A percentile compares a stretch with the other conserved stretches of the same genome.
Evolutionary conservation across 306 rosid genomes (phyloP).

Genomic region (Cicer judaicum): DNA sequence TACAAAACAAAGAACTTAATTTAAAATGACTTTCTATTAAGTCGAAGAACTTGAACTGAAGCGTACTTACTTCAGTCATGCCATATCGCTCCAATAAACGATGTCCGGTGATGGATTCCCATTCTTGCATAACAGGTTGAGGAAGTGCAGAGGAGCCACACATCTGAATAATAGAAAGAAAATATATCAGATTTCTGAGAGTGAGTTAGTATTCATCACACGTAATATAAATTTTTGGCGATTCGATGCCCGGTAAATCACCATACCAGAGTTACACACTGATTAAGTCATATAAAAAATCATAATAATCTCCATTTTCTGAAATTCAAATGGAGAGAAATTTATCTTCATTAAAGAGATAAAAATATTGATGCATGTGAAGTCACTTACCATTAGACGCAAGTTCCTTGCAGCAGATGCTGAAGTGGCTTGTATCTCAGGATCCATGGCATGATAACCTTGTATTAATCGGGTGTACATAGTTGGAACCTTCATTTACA

Average conservation of each 20-base stretch:
- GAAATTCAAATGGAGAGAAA: background rate
- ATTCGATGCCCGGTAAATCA: conserved; percentile 17
- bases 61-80: conserved; percentile 86
- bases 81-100: conserved; percentile 93
- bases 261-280: conserved; percentile 7
- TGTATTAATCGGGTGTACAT: conserved; percentile 86
- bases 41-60: conserved; percentile 37
- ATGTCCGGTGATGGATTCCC: conserved; percentile 91
- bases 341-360: background rate
- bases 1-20: background rate
- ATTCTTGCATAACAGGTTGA: conserved; percentile 85
- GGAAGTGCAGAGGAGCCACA: conserved; percentile 99
- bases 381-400: conserved; percentile 88
- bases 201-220: conserved; percentile 20
- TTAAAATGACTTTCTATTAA: conserved; percentile 11
- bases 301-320: background rate
- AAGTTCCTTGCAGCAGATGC: conserved; percentile 82
- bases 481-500: conserved; percentile 82
- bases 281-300: background rate
- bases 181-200: conserved; percentile 23
- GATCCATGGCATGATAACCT: conserved; percentile 85
- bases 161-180: conserved; percentile 61
- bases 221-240: conserved; percentile 6
- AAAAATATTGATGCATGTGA: conserved; percentile 8
- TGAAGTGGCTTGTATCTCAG: conserved; percentile 71